Percentiles rank a stretch among this genome's conserved stretches.
These are phyloP conservation scores for Lactarius sp. DNA, from an alignment of 768 basidiomycete species.

Conservation along the genomic window DNA sequence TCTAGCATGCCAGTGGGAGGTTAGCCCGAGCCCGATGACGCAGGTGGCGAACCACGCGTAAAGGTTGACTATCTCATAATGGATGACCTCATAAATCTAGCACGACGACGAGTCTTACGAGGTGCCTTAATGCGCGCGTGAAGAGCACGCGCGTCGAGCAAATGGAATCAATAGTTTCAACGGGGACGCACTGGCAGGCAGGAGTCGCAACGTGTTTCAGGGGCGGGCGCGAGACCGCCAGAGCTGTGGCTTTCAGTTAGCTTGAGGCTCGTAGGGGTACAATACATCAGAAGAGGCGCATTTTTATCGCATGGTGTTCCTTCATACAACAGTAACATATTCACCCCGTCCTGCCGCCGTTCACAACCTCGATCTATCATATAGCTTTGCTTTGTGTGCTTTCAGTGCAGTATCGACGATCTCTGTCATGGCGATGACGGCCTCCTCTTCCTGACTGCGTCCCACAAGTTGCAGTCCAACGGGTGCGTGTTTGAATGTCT, in stretches of 20 bases:
- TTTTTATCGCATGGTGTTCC: neutral
- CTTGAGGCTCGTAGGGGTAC: neutral
- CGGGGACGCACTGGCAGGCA: neutral
- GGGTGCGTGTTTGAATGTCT: slow-evolving; percentile 42
- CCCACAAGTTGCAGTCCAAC: slow-evolving; percentile 47
- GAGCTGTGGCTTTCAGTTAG: no score
- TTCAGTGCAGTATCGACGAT: slow-evolving; percentile 39
- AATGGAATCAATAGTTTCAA: neutral
- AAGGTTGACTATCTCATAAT: no score
- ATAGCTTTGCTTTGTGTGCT: slow-evolving; percentile 25
- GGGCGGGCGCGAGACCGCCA: no score
- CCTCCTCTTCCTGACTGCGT: slow-evolving; percentile 47
- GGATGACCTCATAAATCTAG: no score
- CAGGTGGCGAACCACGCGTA: no score
- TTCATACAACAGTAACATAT: neutral
- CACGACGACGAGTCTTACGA: no score
- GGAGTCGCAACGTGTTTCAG: no score
- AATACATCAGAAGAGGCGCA: neutral
- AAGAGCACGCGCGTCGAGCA: neutral
- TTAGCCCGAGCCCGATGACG: no score
- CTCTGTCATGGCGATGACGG: slow-evolving; percentile 45
- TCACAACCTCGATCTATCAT: neutral
- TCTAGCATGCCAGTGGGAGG: no score
- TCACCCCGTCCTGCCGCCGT: neutral
- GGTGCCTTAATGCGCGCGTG: no score